Base-by-base conservation (phyloP, 1,284 basidiomycete species). In the Marasmius fiardii region DNA sequence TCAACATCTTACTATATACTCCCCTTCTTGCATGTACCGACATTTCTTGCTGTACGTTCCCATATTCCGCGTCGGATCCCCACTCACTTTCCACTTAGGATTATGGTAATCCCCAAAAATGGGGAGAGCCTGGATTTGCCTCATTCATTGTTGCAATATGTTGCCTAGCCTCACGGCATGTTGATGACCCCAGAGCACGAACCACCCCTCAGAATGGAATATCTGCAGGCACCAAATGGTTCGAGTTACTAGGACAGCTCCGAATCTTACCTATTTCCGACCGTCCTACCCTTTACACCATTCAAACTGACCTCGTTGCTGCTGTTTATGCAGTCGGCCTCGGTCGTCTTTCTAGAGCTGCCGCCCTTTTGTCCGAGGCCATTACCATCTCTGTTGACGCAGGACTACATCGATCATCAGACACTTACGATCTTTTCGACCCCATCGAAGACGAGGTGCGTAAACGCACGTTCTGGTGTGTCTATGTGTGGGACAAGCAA, bases 401-500 rank as follows among this genome's bases (percentile, higher is more conserved):
- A 5, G 93, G 93, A 1, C 74, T 95, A 18, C 93, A 95, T 68
- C 86, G 93, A 52, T 89, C 85, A 31, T 85, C 90, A 1, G 92
- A 93, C 63, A 85, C 83, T n/a, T 95, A 95, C 65, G 92, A 93
- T 67, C 79, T 92, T 57, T 94, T 94, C 68, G 86, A 92, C 69
- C 81, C 88, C 4, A 86, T 95, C 60, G 92, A 95, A 68, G 88
- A 90, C 61, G 91, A 95, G 68, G 85, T 93, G 18, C 82, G 93
- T 55, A 93, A 93, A 70, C 84, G 93, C 60, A 95, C 93, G 0
- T 95, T 95, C 71, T 95, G 92, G 92, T 92, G 90, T 58, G 91
- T 95, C 23, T 95, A 95, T 70, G 79, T 92, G 43, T 95, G 93
- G 93, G 93, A 95, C 70, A 95, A 95, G 71, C 92, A 93, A 65